Base-by-base conservation (phyloP, 1,284 basidiomycete species). In the Tilletia setariae region DNA sequence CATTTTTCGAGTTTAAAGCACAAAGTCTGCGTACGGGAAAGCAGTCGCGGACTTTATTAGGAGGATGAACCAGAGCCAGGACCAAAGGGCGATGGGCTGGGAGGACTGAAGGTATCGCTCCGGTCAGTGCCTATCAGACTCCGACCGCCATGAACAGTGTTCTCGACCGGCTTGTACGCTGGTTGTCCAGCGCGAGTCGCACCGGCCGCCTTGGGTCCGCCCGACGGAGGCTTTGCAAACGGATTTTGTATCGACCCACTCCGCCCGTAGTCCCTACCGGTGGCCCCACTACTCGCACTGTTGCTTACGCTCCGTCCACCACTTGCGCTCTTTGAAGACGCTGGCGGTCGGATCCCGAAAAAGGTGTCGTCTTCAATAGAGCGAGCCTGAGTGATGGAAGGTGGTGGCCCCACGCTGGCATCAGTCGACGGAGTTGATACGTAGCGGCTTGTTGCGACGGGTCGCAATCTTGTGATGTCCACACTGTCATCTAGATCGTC, bases 311-410 rank as follows among this genome's bases (percentile, higher is more conserved):
- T 40, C 35, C 35, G 35, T 40, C 35, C 35, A 11, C 35, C 35
- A 40, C 42, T 35, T 2, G 64, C 40, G 23, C 6, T 13, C 11
- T 43, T 15, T 15, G 49, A 53, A 3, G 64, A 47, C n/a, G 64
- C 11, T 13, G 44, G 64, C 19, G 64, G 42, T 28, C 68, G 51
- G 11, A 81, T 72, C 15, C 79, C 80, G 43, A 81, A 79, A 23
- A 82, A 64, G 25, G 79, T 81, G 63, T 81, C 79, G 65, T 81
- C 75, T 35, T 80, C 78, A 21, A 80, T 79, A 44, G 67, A 68
- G 30, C 64, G 71, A 67, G 64, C 73, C 6, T 43, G 51, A 9
- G 64, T 46, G 19, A 28, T 28, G 19, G 64, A 47, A 6, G 64
- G 42, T 53, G 44, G 19, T 65, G 6, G 43, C 49, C 8, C 35